Evolutionary conservation across 257 asterid species (phyloP), one percentile per base, ranked within the genome.

Genomic region (Leonotis leonurus): DNA sequence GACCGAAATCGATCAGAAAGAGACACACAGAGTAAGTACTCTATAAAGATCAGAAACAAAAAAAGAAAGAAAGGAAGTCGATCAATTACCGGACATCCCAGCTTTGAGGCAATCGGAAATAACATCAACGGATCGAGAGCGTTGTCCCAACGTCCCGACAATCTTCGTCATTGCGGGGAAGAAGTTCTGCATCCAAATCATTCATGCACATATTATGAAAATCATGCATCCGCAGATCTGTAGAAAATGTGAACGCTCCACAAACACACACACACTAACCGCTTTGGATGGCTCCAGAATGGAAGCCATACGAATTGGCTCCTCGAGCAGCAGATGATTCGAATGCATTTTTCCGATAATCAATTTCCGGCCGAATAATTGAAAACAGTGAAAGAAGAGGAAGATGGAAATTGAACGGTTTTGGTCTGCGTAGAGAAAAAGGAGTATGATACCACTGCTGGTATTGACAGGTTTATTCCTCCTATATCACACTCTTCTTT

Each of bases 291-390:
- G 95, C 86, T 91, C 94, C 61, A 91, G 79, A 30, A 91, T 91
- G 72, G 96, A 73, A 27, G 95, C 95, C 98, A 88, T 88, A 71
- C 96, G 77, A 57, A 91, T 91, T 37, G 98, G 98, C 74, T 91
- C 98, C 75, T 91, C 96, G 43, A 91, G 83, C 12, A 91, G 82
- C 49, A 91, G 62, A 69, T 91, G 94, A 82, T 62, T 86, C 22
- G 98, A 85, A 73, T 82, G 96, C 98, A 91, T 89, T 33, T 32
- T 73, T 44, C 54, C 51, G 53, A 76, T 45, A 13, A 27, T 3
- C 3, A 14, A 10, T 25, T 45, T 57, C 30, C n/a, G 53, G 20
- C 56, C 37, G 67, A 54, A n/a, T n/a, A 39, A 20, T 49, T 40
- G 73, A 60, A 27, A 16, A 3, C 13, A 67, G 30, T 49, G n/a